Evolutionary conservation across 805 yeast species (phyloP), one percentile per base, ranked within the genome.

Genomic region (Cyberlindnera bimundalis): DNA sequence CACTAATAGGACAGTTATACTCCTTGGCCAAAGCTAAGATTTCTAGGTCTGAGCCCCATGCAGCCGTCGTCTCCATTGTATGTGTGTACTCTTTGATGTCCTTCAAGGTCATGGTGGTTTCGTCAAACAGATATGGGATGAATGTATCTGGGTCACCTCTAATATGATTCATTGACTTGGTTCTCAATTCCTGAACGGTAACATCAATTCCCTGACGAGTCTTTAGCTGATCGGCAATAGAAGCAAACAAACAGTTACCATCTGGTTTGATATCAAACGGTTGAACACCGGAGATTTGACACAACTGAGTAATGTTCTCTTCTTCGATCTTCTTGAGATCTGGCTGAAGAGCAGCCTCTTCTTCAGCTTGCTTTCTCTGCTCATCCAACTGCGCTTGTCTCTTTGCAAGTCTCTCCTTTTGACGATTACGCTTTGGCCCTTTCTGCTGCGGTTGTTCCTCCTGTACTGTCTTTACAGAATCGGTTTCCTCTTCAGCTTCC

Each of bases 21-120:
- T 76, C 77, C 44, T 78, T 72, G 1, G 95, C 73, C 29, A 90
- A 67, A 0, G 97, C 96, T 56, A 86, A 61, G 15, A 91, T 79
- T 66, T 91, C 99, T 68, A 88, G 68, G 53, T 93, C 97, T 8
- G 96, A 93, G 19, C 99, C 99, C 99, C 99, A 91, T 70, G 85
- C 76, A 0, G 95, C 80, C 0, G 96, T 87, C n/a, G 61, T 68
- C 44, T 75, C 84, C 43, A 91, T 70, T 47, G 80, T 82, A 3
- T 67, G 61, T 3, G 86, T 74, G 59, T 93, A 93, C 17, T 76
- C 76, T 28, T 75, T 81, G 21, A 90, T 62, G 48, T 84, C 84
- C 35, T 73, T 71, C 45, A 86, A 51, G 7, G 74, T 66, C 68
- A 81, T 71, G 1, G 90, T 83, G 12, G 65, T 68, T 50, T 88